Evolutionary conservation across 306 rosid species (phyloP).

Genomic region (Sicyos baderoa): DNA sequence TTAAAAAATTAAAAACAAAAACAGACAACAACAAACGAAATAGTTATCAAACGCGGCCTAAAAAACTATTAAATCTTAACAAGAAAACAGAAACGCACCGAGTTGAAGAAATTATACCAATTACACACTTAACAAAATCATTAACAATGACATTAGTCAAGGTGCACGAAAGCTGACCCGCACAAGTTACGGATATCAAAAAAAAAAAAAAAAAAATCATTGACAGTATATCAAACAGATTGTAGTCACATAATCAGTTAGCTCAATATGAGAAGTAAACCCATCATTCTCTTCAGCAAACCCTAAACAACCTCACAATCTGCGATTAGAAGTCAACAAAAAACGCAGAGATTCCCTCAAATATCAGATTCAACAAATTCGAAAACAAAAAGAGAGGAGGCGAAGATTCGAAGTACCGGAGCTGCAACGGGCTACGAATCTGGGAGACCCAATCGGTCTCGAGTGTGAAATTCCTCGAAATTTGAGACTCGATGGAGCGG

Average conservation of each 20-base stretch:
- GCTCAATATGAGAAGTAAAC: background rate
- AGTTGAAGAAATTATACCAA: background rate
- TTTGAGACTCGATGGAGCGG: conserved; percentile 21
- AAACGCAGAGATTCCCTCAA: background rate
- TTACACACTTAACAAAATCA: background rate
- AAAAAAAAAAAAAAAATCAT: too few species aligned
- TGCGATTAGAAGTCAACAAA: background rate
- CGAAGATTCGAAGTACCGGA: conserved; percentile 35
- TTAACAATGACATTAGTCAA: too few species aligned
- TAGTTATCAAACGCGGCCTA: too few species aligned
- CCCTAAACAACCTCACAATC: background rate
- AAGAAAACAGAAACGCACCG: background rate
- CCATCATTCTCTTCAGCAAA: background rate
- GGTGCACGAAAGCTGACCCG: too few species aligned
- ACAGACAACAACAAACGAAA: too few species aligned
- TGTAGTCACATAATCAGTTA: background rate
- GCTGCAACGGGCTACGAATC: conserved; percentile 30
- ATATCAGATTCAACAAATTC: background rate
- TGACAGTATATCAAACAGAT: background rate
- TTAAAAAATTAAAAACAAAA: too few species aligned
- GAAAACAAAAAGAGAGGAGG: background rate
- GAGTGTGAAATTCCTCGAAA: conserved; percentile 23
- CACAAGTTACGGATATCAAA: too few species aligned
- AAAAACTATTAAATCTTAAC: background rate
- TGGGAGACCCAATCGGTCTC: conserved; percentile 25